Evolutionary conservation across 2,329 filamentous ascomycete genomes (phyloP).

Genomic region (Emergomyces africanus): DNA sequence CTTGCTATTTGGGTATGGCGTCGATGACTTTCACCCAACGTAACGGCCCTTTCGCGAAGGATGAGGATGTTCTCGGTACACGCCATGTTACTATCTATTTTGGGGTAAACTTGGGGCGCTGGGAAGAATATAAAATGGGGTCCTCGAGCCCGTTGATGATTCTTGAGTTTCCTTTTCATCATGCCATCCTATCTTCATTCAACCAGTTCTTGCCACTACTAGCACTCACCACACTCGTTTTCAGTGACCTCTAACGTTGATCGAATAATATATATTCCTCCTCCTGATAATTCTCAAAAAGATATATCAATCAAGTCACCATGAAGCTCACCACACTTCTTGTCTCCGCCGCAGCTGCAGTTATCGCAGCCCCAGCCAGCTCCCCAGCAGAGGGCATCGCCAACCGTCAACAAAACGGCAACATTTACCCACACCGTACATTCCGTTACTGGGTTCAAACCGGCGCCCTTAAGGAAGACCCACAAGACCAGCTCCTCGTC

Average conservation of each 20-base stretch:
- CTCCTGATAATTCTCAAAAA: neutral
- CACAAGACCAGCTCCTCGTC: constrained; percentile 14
- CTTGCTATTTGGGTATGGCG: neutral
- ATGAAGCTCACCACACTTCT: constrained; percentile 11
- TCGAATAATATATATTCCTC: neutral
- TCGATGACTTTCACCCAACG: neutral
- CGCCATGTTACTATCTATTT: neutral
- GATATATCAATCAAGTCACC: neutral
- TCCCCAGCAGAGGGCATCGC: constrained; percentile 1
- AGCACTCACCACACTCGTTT: neutral
- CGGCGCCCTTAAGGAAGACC: constrained; percentile 12
- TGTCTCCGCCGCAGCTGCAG: constrained; percentile 6
- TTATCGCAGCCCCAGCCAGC: constrained; percentile 6
- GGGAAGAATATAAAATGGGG: neutral
- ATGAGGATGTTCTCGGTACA: neutral
- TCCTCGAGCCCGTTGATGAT: neutral
- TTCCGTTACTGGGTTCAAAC: constrained; percentile 15
- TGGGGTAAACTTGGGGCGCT: neutral
- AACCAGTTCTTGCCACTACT: neutral
- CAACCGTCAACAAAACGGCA: constrained; percentile 5
- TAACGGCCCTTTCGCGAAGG: neutral
- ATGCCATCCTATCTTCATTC: neutral
- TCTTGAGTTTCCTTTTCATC: neutral
- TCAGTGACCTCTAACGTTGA: neutral
- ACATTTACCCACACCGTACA: constrained; percentile 13